Evolutionary conservation across 441 rosid genomes (phyloP).

Genomic region (Arabidopsis hybrid): DNA sequence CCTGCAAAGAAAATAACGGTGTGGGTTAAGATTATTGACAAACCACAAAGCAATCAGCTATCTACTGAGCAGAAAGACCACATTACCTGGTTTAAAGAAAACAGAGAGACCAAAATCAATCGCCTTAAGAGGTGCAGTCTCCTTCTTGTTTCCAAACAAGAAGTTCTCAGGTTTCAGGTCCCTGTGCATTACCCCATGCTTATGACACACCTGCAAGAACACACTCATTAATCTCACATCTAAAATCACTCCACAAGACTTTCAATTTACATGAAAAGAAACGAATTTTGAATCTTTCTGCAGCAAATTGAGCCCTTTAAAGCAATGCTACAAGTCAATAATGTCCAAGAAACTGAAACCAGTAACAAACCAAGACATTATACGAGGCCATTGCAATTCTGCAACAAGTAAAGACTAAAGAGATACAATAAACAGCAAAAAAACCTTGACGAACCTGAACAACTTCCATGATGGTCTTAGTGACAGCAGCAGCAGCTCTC

Average conservation of each 20-base stretch:
- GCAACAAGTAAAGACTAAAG: not conserved
- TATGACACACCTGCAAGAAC: conserved; percentile 63
- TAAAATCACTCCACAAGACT: not conserved
- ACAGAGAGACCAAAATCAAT: conserved; percentile 81
- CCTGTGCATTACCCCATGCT: conserved; percentile 73
- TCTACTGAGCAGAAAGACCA: not conserved
- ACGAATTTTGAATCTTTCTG: not conserved
- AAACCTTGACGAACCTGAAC: conserved; percentile 59
- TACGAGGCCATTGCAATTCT: no score
- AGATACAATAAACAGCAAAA: not conserved
- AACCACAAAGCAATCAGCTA: conserved; percentile 6
- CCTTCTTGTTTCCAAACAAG: conserved; percentile 72
- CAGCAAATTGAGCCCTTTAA: conserved; percentile 12
- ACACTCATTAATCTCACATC: conserved; percentile 12
- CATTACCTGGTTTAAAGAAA: conserved; percentile 76
- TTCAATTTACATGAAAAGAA: not conserved
- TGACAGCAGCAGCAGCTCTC: conserved; percentile 76
- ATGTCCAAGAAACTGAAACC: conserved; percentile 2
- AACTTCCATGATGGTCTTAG: conserved; percentile 74
- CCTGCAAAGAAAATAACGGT: conserved; percentile 46
- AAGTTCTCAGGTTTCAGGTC: conserved; percentile 78
- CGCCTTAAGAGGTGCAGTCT: conserved; percentile 70
- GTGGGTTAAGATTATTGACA: conserved; percentile 13
- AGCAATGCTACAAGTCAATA: conserved; percentile 21
- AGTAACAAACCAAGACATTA: not conserved